Percentiles rank a stretch among this genome's conserved stretches.
These are phyloP conservation scores for Ceratocystis colombiana DNA, from an alignment of 2,329 filamentous ascomycete genomes.

Conservation along the genomic window DNA sequence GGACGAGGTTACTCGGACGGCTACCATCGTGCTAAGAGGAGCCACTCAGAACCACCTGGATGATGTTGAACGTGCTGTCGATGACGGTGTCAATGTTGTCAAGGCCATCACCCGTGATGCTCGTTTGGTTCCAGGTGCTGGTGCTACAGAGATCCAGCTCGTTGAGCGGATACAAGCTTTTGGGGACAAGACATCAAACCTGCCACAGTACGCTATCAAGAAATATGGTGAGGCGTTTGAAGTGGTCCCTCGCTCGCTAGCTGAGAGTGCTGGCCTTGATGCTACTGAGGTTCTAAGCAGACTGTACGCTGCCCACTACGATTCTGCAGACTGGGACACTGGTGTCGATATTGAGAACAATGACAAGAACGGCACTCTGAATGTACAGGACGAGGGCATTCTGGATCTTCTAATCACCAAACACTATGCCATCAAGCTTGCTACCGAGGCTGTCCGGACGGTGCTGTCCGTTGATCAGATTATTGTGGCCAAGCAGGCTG, in stretches of 20 bases:
- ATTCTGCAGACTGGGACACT: constrained; percentile 78
- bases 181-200: constrained; percentile 82
- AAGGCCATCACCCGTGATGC: constrained; percentile 95
- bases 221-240: constrained; percentile 98
- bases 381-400: constrained; percentile 80
- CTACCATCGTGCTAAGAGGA: constrained; percentile 85
- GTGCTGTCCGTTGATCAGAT: constrained; percentile 97
- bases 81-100: constrained; percentile 96
- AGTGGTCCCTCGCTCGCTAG: constrained; percentile 85
- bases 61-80: constrained; percentile 90
- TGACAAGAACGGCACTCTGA: constrained; percentile 67
- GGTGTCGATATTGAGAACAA: constrained; percentile 92
- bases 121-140: constrained; percentile 82
- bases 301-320: constrained; percentile 85
- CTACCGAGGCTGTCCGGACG: constrained; percentile 87
- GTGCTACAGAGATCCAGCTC: constrained; percentile 87
- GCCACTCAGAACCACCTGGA: constrained; percentile 98
- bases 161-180: constrained; percentile 84
- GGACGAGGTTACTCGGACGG: constrained; percentile 79
- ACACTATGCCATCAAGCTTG: constrained; percentile 93
- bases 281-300: constrained; percentile 92
- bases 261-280: constrained; percentile 89
- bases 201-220: constrained; percentile 92
- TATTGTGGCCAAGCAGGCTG: constrained; percentile 93
- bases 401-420: constrained; percentile 86